These are phyloP conservation scores for Verbena officinalis DNA, from an alignment of 257 asterid genomes.

Conservation along the genomic window DNA sequence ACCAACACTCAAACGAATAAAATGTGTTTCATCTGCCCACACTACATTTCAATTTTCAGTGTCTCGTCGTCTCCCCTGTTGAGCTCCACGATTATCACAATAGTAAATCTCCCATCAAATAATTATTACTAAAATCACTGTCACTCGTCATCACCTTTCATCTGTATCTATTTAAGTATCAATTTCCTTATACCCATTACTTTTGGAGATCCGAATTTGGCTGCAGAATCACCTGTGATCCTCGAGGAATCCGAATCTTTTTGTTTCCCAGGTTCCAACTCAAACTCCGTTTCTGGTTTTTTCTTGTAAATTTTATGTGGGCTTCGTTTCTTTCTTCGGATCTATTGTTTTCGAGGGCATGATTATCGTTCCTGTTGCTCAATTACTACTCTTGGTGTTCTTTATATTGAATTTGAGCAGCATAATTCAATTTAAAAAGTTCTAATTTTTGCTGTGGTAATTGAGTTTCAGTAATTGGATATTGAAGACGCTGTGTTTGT, in stretches of 20 bases:
- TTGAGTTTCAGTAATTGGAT: conserved; percentile 24
- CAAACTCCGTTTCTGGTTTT: neutral
- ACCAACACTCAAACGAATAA: conserved; percentile 21
- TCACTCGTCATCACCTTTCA: neutral
- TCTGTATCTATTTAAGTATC: neutral
- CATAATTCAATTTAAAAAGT: neutral
- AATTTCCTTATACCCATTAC: neutral
- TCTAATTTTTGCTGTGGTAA: conserved; percentile 4
- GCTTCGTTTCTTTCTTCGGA: too few species aligned
- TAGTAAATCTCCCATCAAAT: neutral
- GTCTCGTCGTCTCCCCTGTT: too few species aligned
- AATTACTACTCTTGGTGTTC: conserved; percentile 3
- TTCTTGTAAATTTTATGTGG: too few species aligned
- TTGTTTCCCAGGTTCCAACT: conserved; percentile 21
- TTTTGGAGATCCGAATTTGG: conserved; percentile 33
- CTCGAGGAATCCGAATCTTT: conserved; percentile 14
- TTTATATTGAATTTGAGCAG: conserved; percentile 17
- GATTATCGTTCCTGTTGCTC: too few species aligned
- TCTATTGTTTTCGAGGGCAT: too few species aligned
- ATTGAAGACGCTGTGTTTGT: conserved; percentile 26
- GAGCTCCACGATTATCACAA: too few species aligned
- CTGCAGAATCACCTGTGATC: conserved; percentile 23
- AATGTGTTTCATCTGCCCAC: neutral
- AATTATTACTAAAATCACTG: neutral
- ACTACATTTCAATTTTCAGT: too few species aligned